phyloP scores from a whole-genome alignment of 345 rosid genomes.

The Leavenworthia alabamica region DNA sequence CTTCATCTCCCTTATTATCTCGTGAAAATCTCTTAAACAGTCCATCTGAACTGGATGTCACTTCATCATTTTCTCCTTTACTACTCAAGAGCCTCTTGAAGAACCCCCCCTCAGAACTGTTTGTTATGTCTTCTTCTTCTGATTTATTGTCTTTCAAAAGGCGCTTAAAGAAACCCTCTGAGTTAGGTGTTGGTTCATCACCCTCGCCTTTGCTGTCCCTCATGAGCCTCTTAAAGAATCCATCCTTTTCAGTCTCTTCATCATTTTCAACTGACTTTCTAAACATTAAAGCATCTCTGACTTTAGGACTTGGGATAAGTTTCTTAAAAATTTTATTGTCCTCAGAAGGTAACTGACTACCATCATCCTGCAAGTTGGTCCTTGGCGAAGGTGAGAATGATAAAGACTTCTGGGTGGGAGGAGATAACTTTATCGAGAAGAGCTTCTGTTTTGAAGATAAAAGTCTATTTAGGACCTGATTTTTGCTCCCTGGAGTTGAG shows the following conservation, averaged over 20 bases:
- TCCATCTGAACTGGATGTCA: constrained; percentile 59
- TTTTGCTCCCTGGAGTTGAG: constrained; percentile 78
- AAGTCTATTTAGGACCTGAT: constrained; percentile 75
- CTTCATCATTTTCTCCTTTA: constrained; percentile 58
- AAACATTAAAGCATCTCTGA: constrained; percentile 87
- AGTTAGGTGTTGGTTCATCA: constrained; percentile 62
- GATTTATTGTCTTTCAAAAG: constrained; percentile 62
- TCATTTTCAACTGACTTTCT: constrained; percentile 94
- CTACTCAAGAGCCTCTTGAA: constrained; percentile 58
- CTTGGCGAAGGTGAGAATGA: constrained; percentile 64
- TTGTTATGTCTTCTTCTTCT: constrained; percentile 59
- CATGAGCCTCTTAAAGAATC: constrained; percentile 89
- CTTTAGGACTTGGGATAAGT: constrained; percentile 86
- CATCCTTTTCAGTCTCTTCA: constrained; percentile 85
- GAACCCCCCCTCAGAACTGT: constrained; percentile 78
- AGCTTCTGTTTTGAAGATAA: constrained; percentile 85
- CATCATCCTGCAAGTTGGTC: constrained; percentile 58
- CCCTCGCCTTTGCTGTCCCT: constrained; percentile 73
- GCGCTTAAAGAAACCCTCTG: constrained; percentile 76
- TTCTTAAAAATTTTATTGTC: constrained; percentile 86
- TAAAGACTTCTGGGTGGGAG: constrained; percentile 57
- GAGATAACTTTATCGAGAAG: constrained; percentile 74
- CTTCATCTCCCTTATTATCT: constrained; percentile 67
- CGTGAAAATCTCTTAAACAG: constrained; percentile 65
- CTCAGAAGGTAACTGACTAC: constrained; percentile 54